phyloP scores from a whole-genome alignment of 106 monocot genomes.

The Dendrobium catenatum region DNA sequence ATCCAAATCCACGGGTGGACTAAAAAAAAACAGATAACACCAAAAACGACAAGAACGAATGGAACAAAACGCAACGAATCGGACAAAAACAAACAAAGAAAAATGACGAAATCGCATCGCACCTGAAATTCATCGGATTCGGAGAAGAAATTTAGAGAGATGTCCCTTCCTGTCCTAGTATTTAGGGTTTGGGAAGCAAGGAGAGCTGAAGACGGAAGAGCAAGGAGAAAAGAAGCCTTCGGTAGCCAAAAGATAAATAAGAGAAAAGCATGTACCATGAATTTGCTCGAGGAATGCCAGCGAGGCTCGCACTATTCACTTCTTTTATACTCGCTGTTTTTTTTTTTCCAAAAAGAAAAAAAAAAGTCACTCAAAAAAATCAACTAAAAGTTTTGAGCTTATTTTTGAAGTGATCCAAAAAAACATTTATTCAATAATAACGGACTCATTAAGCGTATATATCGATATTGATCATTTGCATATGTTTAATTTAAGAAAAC shows the following conservation, averaged over 20 bases:
- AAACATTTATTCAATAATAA: too few relatives aligned
- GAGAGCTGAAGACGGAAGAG: neutral
- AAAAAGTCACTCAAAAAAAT: too few relatives aligned
- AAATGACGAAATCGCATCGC: neutral
- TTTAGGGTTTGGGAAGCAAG: neutral
- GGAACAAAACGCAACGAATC: neutral
- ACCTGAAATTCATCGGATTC: neutral
- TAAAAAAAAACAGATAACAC: neutral
- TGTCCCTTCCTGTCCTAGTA: neutral
- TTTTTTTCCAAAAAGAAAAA: neutral
- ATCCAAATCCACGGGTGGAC: neutral
- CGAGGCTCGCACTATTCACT: neutral
- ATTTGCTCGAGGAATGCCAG: neutral
- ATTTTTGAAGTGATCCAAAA: too few relatives aligned
- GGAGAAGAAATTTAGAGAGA: neutral
- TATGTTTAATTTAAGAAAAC: too few relatives aligned
- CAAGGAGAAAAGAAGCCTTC: neutral
- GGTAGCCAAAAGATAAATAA: neutral
- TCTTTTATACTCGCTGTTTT: neutral
- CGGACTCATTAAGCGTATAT: too few relatives aligned
- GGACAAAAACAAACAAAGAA: neutral
- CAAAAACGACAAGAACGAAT: too few relatives aligned
- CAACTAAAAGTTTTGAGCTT: too few relatives aligned
- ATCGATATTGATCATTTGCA: too few relatives aligned
- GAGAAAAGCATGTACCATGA: neutral